These are phyloP conservation scores for Puccinia polysora DNA, from an alignment of 1,284 basidiomycete genomes.

Conservation along the genomic window DNA sequence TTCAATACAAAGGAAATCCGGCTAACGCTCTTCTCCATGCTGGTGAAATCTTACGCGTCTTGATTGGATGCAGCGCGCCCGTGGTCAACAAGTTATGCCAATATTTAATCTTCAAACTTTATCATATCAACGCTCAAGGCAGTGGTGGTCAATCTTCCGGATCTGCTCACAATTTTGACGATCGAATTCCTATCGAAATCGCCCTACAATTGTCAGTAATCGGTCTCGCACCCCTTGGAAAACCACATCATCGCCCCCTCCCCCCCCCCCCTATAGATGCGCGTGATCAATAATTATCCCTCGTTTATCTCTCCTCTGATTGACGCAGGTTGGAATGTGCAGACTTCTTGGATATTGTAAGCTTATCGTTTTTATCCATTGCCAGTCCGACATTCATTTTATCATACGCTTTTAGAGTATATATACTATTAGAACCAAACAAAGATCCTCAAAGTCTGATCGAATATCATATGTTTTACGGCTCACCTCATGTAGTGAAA, in stretches of 20 bases:
- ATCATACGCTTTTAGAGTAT: no score
- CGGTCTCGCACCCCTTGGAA: no score
- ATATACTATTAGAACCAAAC: no score
- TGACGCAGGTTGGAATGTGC: constrained; percentile 31
- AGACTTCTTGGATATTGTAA: constrained; percentile 37
- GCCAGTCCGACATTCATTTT: neutral
- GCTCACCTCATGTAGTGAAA: no score
- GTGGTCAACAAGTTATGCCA: constrained; percentile 39
- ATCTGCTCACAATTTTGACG: constrained; percentile 28
- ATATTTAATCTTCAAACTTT: constrained; percentile 23
- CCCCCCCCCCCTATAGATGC: neutral
- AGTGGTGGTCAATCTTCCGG: neutral
- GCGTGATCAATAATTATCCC: neutral
- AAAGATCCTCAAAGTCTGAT: no score
- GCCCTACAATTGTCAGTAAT: constrained; percentile 37
- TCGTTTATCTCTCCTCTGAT: no score
- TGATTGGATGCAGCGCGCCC: constrained; percentile 28
- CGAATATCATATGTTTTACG: no score
- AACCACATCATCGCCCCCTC: neutral
- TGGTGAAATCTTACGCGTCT: neutral
- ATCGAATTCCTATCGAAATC: constrained; percentile 34
- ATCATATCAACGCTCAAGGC: constrained; percentile 16
- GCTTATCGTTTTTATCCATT: neutral
- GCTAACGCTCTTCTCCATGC: neutral
- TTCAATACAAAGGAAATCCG: no score